phyloP scores from a whole-genome alignment of 768 basidiomycete genomes.

The Hericium erinaceus region DNA sequence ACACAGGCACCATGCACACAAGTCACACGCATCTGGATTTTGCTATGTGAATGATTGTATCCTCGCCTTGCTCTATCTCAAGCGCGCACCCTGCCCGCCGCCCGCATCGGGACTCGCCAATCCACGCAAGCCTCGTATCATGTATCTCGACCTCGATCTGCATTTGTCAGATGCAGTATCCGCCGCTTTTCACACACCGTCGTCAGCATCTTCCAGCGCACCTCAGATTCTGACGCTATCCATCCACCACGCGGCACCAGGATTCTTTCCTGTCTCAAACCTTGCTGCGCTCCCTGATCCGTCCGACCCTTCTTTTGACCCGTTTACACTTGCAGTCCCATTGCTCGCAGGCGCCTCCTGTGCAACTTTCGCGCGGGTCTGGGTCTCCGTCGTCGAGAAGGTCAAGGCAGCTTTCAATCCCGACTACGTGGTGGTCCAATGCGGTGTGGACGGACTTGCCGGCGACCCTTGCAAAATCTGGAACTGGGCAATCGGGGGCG shows the following conservation, averaged over 20 bases:
- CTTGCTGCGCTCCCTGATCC: conserved; percentile 38
- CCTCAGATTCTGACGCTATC: conserved; percentile 52
- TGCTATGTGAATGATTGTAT: conserved; percentile 92
- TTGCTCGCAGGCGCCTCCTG: conserved; percentile 62
- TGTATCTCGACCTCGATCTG: conserved; percentile 90
- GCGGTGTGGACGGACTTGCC: conserved; percentile 80
- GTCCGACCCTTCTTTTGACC: conserved; percentile 32
- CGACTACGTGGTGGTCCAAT: conserved; percentile 75
- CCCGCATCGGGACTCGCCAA: not conserved
- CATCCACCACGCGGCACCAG: conserved; percentile 72
- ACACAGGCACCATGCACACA: conserved; percentile 73
- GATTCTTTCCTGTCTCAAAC: conserved; percentile 71
- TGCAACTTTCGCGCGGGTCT: conserved; percentile 53
- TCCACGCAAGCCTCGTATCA: conserved; percentile 44
- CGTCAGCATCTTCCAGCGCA: conserved; percentile 21
- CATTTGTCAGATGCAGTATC: conserved; percentile 89
- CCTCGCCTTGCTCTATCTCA: conserved; percentile 68
- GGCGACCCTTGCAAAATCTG: conserved; percentile 73
- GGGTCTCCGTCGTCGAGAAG: conserved; percentile 47
- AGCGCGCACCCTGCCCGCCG: conserved; percentile 23
- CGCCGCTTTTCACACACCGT: conserved; percentile 48
- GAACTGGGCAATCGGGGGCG: conserved; percentile 56
- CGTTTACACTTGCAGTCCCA: conserved; percentile 74
- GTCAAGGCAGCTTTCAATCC: conserved; percentile 57
- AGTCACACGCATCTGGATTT: conserved; percentile 75